Conservation (phyloP, 2,329 filamentous ascomycete genomes). For the Tolypocladium paradoxum region DNA sequence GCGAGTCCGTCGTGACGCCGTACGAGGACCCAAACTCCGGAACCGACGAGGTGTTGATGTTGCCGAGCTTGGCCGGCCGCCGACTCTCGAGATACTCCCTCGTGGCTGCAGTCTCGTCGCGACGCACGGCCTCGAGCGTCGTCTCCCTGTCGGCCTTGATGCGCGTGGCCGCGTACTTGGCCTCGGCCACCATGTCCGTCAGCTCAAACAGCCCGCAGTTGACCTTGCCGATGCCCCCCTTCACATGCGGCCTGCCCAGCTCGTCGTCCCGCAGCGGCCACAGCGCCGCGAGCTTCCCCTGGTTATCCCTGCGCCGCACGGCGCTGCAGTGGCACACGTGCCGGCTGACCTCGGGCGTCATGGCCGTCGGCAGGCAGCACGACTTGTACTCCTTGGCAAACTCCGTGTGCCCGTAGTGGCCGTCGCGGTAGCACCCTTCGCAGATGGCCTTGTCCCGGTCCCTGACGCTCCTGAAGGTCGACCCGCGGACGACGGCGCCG, state of each 20-base stretch:
- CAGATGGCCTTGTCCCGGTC: conserved; percentile 12
- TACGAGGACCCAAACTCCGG: conserved; percentile 11
- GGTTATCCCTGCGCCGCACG: conserved; percentile 8
- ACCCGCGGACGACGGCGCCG: conserved; percentile 9
- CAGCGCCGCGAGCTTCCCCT: conserved; percentile 6
- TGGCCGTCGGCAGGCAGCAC: conserved; percentile 14
- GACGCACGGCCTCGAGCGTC: conserved; percentile 4
- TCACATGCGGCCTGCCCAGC: not conserved
- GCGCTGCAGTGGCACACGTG: conserved; percentile 15
- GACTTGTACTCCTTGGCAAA: conserved; percentile 24
- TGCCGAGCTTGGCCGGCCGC: conserved; percentile 3
- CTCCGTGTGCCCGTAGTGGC: conserved; percentile 13
- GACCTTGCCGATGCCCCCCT: conserved; percentile 2
- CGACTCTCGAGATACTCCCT: not conserved
- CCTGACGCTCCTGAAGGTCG: conserved; percentile 11
- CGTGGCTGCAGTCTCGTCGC: not conserved
- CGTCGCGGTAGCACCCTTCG: conserved; percentile 21
- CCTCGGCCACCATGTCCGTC: conserved; percentile 11
- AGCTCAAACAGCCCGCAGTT: conserved; percentile 8
- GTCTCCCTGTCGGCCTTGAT: conserved; percentile 1
- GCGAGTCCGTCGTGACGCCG: conserved; percentile 9
- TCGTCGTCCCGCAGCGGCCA: conserved; percentile 8
- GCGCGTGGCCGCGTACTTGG: conserved; percentile 11
- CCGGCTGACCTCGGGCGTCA: conserved; percentile 13
- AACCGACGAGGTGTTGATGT: conserved; percentile 4